A percentile compares a stretch with the other conserved stretches of the same genome.
phyloP scores from a whole-genome alignment of 352 stramenopile genomes.

The Phytophthora vignae region DNA sequence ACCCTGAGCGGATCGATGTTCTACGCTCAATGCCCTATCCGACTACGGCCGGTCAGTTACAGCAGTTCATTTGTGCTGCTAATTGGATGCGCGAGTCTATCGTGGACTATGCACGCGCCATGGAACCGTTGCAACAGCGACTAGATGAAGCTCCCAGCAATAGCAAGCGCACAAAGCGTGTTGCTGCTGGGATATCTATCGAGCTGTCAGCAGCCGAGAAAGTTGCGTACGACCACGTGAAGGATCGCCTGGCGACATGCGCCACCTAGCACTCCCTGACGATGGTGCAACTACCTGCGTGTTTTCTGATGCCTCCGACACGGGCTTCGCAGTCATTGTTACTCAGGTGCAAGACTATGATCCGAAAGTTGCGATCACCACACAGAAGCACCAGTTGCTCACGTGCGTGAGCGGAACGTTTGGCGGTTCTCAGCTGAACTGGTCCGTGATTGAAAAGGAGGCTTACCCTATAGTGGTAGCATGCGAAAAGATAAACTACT shows the following conservation, averaged over 20 bases:
- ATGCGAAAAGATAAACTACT: conserved; percentile 11
- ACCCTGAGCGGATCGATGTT: too few species aligned
- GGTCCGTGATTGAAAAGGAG: conserved; percentile 2
- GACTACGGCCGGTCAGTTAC: background rate
- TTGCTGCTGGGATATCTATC: conserved; percentile 2
- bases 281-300: conserved; percentile 4
- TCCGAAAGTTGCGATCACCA: background rate
- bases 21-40: background rate
- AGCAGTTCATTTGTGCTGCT: conserved; percentile 7
- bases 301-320: background rate
- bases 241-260: background rate
- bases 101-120: background rate
- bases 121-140: background rate
- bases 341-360: background rate
- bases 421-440: background rate
- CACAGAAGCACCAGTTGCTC: background rate
- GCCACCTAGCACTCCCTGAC: conserved; percentile 6
- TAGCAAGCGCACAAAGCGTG: conserved; percentile 2
- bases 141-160: background rate
- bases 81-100: conserved; percentile 7
- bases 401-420: conserved; percentile 1
- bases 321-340: conserved; percentile 2
- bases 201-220: background rate
- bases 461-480: conserved; percentile 10
- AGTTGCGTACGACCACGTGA: conserved; percentile 2